These are phyloP conservation scores for Leccinum insolens DNA, from an alignment of 1,284 basidiomycete species.

Conservation along the genomic window DNA sequence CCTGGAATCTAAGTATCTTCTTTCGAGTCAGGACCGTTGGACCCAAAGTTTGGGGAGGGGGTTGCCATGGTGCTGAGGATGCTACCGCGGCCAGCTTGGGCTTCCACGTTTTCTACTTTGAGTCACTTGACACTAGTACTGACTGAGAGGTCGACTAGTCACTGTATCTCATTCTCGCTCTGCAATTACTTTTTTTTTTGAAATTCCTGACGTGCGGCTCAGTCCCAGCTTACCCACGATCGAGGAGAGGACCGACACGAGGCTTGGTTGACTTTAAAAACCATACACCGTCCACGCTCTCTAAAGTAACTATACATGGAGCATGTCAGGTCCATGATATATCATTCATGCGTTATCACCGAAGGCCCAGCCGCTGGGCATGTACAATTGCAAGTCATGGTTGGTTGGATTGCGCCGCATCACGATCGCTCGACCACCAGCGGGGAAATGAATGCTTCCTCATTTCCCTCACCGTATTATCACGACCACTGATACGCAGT, in stretches of 20 bases:
- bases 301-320: conserved; percentile 1
- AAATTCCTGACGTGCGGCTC: neutral
- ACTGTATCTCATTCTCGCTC: neutral
- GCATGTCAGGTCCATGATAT: neutral
- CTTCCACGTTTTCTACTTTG: neutral
- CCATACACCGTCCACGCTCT: neutral
- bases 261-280: conserved; percentile 7
- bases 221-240: conserved; percentile 18
- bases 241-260: conserved; percentile 18
- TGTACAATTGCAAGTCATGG: too few relatives aligned
- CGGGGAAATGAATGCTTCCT: too few relatives aligned
- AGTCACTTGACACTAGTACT: neutral
- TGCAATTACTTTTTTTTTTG: neutral
- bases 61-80: conserved; percentile 14
- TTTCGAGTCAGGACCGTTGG: conserved; percentile 4
- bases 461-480: too few relatives aligned
- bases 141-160: conserved; percentile 10
- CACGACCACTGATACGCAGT: too few relatives aligned
- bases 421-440: too few relatives aligned
- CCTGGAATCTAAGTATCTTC: neutral
- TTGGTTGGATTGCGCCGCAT: too few relatives aligned
- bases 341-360: too few relatives aligned
- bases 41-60: neutral
- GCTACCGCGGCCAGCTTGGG: neutral
- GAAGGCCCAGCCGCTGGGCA: too few relatives aligned